Evolutionary conservation across 2,329 filamentous ascomycete species (phyloP).

Genomic region (Cladophialophora chaetospira): DNA sequence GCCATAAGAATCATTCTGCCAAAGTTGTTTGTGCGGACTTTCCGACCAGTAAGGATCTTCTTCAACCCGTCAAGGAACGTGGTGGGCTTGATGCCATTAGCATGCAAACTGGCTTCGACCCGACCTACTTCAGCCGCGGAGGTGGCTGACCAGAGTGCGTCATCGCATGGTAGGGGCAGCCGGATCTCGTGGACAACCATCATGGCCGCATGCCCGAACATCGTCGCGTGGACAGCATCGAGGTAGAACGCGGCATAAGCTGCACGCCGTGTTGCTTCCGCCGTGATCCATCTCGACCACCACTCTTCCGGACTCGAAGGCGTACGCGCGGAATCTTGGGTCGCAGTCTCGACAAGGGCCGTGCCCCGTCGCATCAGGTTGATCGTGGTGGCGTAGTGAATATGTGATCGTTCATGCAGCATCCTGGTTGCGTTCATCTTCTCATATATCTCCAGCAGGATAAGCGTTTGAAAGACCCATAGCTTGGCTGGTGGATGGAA

Average conservation of each 20-base stretch:
- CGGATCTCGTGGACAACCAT: conserved; percentile 97
- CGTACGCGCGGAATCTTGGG: conserved; percentile 65
- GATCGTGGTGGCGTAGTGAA: conserved; percentile 93
- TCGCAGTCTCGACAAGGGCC: conserved; percentile 59
- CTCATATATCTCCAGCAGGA: conserved; percentile 90
- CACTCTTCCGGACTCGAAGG: conserved; percentile 72
- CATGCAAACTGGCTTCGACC: conserved; percentile 76
- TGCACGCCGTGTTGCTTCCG: conserved; percentile 83
- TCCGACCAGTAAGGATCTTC: conserved; percentile 79
- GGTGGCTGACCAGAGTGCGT: conserved; percentile 85
- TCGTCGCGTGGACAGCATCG: conserved; percentile 92
- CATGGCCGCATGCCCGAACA: conserved; percentile 95
- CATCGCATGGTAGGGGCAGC: conserved; percentile 86
- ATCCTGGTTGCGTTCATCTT: conserved; percentile 96
- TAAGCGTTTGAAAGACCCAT: conserved; percentile 90
- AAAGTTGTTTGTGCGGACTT: conserved; percentile 87
- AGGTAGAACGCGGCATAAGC: conserved; percentile 94
- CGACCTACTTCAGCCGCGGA: conserved; percentile 83
- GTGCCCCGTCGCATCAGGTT: conserved; percentile 93
- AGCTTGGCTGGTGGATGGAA: conserved; percentile 90
- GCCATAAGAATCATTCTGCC: conserved; percentile 92
- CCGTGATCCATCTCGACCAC: conserved; percentile 95
- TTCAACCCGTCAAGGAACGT: conserved; percentile 91
- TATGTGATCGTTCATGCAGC: conserved; percentile 90
- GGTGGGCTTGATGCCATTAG: conserved; percentile 78